Conservation (phyloP, 768 basidiomycete genomes). For the Amylocystis lapponica region DNA sequence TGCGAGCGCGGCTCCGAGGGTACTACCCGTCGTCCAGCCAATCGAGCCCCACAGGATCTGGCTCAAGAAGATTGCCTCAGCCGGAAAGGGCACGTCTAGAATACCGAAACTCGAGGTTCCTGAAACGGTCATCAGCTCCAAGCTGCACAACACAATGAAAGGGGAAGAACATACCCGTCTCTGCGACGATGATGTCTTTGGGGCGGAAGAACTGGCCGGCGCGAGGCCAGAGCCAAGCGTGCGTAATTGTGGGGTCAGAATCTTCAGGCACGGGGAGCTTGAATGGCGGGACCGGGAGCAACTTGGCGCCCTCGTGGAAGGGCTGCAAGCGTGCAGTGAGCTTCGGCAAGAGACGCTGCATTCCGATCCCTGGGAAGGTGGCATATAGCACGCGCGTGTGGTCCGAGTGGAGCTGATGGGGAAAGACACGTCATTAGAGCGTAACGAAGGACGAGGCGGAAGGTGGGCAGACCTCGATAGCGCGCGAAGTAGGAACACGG, state of each 20-base stretch:
- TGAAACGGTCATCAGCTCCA: slow-evolving; percentile 14
- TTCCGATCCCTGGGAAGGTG: slow-evolving; percentile 57
- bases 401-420: slow-evolving; percentile 64
- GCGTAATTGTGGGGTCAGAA: slow-evolving; percentile 51
- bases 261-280: slow-evolving; percentile 44
- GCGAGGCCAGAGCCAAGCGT: slow-evolving; percentile 82
- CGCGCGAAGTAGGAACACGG: slow-evolving; percentile 49
- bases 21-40: slow-evolving; percentile 80
- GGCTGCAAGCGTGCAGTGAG: slow-evolving; percentile 50
- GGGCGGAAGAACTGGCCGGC: slow-evolving; percentile 64
- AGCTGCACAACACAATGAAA: not conserved
- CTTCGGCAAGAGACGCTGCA: slow-evolving; percentile 73
- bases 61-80: slow-evolving; percentile 55
- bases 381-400: slow-evolving; percentile 63
- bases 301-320: slow-evolving; percentile 33
- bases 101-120: slow-evolving; percentile 85
- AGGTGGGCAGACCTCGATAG: slow-evolving; percentile 49
- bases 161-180: slow-evolving; percentile 54
- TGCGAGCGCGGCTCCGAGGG: slow-evolving; percentile 77
- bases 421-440: not conserved
- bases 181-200: slow-evolving; percentile 76
- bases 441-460: not conserved
- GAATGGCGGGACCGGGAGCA: slow-evolving; percentile 41
- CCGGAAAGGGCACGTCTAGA: slow-evolving; percentile 72
- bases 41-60: slow-evolving; percentile 92